phyloP scores from a whole-genome alignment of 2,329 filamentous ascomycete species.

The Neurospora sp. region DNA sequence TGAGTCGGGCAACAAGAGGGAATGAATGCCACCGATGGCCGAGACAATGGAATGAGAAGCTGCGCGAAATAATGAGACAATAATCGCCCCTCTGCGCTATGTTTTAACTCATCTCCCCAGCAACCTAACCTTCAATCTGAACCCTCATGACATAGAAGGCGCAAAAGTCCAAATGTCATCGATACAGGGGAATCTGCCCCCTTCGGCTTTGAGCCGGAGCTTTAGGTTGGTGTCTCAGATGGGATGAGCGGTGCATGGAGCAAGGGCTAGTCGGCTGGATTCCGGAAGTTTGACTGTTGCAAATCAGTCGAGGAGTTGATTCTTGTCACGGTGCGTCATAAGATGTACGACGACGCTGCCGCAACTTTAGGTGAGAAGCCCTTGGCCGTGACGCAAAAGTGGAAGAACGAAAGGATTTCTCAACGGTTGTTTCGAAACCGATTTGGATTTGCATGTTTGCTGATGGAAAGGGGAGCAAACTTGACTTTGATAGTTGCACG shows the following conservation, averaged over 20 bases:
- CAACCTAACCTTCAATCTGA: background rate
- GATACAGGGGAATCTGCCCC: background rate
- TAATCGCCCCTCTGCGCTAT: background rate
- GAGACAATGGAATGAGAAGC: background rate
- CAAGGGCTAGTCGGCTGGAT: background rate
- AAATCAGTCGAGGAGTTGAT: background rate
- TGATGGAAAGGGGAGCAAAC: background rate
- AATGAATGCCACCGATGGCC: background rate
- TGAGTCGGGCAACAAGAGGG: background rate
- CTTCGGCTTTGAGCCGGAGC: background rate
- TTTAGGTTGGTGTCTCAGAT: background rate
- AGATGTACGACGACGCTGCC: background rate
- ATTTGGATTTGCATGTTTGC: background rate
- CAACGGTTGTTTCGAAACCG: background rate
- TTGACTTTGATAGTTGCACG: background rate
- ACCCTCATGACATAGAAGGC: background rate
- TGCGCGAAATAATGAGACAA: background rate
- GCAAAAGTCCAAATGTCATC: background rate
- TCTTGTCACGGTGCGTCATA: background rate
- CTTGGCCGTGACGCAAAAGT: background rate
- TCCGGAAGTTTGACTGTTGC: background rate
- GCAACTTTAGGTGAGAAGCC: background rate
- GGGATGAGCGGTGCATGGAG: background rate
- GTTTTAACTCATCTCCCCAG: background rate
- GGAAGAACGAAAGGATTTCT: background rate